Conservation (phyloP, 2,329 filamentous ascomycete species). For the Dactylella cylindrospora region DNA sequence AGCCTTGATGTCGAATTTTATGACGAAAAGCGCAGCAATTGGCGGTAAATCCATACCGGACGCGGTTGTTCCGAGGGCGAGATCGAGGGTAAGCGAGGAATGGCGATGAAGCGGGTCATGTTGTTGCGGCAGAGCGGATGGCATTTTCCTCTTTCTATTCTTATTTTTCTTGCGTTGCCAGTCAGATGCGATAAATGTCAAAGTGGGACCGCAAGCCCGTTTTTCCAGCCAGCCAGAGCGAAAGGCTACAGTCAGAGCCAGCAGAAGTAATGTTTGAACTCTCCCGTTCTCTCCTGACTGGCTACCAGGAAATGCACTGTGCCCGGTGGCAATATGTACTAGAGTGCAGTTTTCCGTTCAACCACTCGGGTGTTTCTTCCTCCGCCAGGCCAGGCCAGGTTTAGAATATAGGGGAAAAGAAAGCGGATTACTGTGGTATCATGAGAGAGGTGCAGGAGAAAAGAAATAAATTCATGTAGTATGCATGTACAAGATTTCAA, state of each 20-base stretch:
- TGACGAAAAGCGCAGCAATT: conserved; percentile 80
- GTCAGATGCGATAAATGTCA: too few species aligned
- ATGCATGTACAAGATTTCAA: too few species aligned
- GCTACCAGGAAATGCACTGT: conserved; percentile 14
- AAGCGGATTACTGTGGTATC: neutral
- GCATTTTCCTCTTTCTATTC: conserved; percentile 17
- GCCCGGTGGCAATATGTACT: too few species aligned
- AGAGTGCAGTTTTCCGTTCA: too few species aligned
- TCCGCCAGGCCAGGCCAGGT: neutral
- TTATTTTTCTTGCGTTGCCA: too few species aligned
- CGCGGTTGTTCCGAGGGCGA: conserved; percentile 40
- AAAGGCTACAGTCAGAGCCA: too few species aligned
- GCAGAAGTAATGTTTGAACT: too few species aligned
- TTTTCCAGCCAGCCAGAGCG: too few species aligned
- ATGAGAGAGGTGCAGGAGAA: too few species aligned
- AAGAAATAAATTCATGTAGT: too few species aligned
- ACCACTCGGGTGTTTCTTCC: neutral
- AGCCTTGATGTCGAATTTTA: conserved; percentile 88
- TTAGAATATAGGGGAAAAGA: neutral
- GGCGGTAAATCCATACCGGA: conserved; percentile 57
- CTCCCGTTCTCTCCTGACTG: conserved; percentile 15
- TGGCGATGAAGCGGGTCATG: conserved; percentile 33
- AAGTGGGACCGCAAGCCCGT: too few species aligned
- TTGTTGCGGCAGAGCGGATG: conserved; percentile 13
- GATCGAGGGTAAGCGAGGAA: conserved; percentile 45